Evolutionary conservation across 192 early-diverging fungal species (phyloP), one percentile per base, ranked within the genome.

Genomic region (Backusella australiensis): DNA sequence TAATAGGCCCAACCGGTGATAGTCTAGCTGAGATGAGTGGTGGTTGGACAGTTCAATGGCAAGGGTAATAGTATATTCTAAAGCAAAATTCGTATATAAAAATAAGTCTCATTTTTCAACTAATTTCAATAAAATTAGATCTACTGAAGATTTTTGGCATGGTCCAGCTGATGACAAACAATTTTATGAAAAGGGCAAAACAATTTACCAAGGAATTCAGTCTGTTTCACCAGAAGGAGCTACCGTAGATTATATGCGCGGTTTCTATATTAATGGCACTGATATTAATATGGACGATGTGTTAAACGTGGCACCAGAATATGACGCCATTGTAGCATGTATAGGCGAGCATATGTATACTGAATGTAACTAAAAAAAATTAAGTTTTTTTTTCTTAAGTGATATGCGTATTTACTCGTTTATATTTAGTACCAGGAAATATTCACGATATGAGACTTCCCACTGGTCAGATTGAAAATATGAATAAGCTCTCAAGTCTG

Each of bases 21-120:
- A 85, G 84, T 1, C 85, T 88, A 3, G 78, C 85, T 26, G 85
- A 83, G 11, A 75, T 89, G 39, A 85, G 83, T 49, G 90, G 89
- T 29, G 90, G 89, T 2, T 91, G 89, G 89, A 89, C 89, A 2
- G 80, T 91, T 70, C 84, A 89, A 67, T 91, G 89, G 89, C 87
- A 90, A 75, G 87, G 87, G 8, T 84, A 84, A 3, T 63, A 14
- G 26, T 21, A 9, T 21, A 21, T 21, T 56, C 53, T 26, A 21
- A 56, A 23, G 8, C 11, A 4, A 26, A 21, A 34, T 46, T n/a
- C 11, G 26, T 70, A 39, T 63, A 67, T 21, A 42, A 72, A 49
- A 59, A 32, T 35, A 46, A 70, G 1, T 26, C 11, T 0, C 26
- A 29, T 63, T 63, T 9, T 32, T 63, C 12, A 34, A 26, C 11